Conservation (phyloP, 805 yeast species). For the Saccharomyces paradoxus region DNA sequence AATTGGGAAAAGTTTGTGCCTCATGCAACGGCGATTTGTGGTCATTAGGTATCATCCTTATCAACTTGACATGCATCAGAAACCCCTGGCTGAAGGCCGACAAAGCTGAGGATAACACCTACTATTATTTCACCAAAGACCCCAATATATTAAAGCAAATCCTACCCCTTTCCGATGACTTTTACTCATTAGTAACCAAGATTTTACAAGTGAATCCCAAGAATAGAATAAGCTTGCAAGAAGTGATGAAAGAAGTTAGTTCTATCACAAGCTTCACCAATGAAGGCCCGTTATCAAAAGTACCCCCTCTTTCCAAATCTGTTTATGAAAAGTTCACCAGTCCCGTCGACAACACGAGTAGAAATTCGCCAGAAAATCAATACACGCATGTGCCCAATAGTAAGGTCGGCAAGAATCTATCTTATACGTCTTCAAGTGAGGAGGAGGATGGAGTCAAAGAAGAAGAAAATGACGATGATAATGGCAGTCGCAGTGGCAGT, state of each 20-base stretch:
- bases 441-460: not conserved
- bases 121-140: slow-evolving; percentile 52
- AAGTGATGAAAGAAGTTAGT: slow-evolving; percentile 18
- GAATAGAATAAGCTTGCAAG: slow-evolving; percentile 23
- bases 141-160: slow-evolving; percentile 53
- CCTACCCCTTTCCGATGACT: slow-evolving; percentile 61
- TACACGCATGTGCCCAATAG: not conserved
- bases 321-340: slow-evolving; percentile 5
- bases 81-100: slow-evolving; percentile 90
- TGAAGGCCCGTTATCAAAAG: slow-evolving; percentile 20
- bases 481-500: not conserved
- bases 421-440: not conserved
- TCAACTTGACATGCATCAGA: slow-evolving; percentile 72
- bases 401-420: not conserved
- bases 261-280: slow-evolving; percentile 20
- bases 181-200: slow-evolving; percentile 41
- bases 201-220: slow-evolving; percentile 31
- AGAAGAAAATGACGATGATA: not conserved
- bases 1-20: slow-evolving; percentile 32
- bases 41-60: slow-evolving; percentile 76
- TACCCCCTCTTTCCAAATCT: slow-evolving; percentile 6
- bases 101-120: slow-evolving; percentile 51
- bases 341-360: not conserved
- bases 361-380: not conserved
- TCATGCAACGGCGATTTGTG: slow-evolving; percentile 77